phyloP scores from a whole-genome alignment of 169 alveolate genomes.

The Plasmodium yoelii region DNA sequence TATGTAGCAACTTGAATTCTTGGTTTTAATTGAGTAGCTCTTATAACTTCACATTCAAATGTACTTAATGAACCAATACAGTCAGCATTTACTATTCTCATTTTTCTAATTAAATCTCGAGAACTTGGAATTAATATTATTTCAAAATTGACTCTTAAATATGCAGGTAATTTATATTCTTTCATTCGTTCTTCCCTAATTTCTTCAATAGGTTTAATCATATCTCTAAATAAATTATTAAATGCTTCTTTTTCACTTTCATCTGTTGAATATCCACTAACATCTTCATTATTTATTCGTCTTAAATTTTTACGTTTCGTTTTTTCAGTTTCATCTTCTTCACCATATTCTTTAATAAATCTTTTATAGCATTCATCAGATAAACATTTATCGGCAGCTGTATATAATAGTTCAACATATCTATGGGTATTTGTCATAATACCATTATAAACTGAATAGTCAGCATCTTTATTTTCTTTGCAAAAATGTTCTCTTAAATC shows the following conservation, averaged over 20 bases:
- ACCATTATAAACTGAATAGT: slow-evolving; percentile 81
- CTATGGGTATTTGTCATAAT: slow-evolving; percentile 84
- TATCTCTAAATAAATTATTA: slow-evolving; percentile 67
- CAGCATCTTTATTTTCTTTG: slow-evolving; percentile 59
- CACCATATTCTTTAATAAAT: slow-evolving; percentile 65
- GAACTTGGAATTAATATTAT: slow-evolving; percentile 83
- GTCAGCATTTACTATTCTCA: slow-evolving; percentile 93
- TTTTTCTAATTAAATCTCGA: slow-evolving; percentile 85
- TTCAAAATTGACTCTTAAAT: slow-evolving; percentile 80
- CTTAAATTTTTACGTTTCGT: slow-evolving; percentile 32
- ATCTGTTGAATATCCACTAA: slow-evolving; percentile 59
- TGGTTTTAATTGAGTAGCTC: slow-evolving; percentile 95
- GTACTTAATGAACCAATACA: slow-evolving; percentile 90
- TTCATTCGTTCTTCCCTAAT: slow-evolving; percentile 84
- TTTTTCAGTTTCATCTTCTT: slow-evolving; percentile 67
- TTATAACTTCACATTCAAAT: slow-evolving; percentile 93
- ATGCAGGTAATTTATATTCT: slow-evolving; percentile 87
- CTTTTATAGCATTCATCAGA: slow-evolving; percentile 61
- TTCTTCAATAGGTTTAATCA: slow-evolving; percentile 50
- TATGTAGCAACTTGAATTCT: slow-evolving; percentile 94
- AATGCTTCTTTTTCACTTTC: slow-evolving; percentile 76
- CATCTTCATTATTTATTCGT: slow-evolving; percentile 68
- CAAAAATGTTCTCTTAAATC: slow-evolving; percentile 64
- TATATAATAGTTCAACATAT: slow-evolving; percentile 81
- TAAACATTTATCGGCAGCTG: slow-evolving; percentile 81